Evolutionary conservation across 257 asterid genomes (phyloP).

Genomic region (Galeopsis tetrahit): DNA sequence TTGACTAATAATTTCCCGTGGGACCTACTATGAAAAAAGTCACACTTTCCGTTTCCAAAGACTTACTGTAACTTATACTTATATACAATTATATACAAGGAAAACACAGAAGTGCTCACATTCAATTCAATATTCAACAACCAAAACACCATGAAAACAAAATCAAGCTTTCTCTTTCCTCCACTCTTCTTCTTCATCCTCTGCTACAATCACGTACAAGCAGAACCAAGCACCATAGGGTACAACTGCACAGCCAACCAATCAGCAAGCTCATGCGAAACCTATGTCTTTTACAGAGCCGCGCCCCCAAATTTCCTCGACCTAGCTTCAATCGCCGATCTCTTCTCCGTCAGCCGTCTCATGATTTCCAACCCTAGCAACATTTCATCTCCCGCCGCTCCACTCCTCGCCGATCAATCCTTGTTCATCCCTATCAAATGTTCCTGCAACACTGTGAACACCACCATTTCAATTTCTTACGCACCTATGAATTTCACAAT

Average conservation of each 20-base stretch:
- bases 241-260: constrained; percentile 57
- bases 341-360: constrained; percentile 77
- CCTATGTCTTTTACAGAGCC: constrained; percentile 77
- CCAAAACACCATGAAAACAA: constrained; percentile 31
- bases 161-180: constrained; percentile 13
- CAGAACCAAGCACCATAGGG: constrained; percentile 66
- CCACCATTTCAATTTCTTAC: constrained; percentile 59
- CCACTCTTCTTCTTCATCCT: constrained; percentile 26
- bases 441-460: constrained; percentile 69
- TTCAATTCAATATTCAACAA: neutral
- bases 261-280: constrained; percentile 57
- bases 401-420: constrained; percentile 57
- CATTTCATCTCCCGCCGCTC: constrained; percentile 50
- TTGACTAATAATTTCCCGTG: constrained; percentile 36
- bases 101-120: no score
- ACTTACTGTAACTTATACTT: no score
- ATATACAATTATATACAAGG: no score
- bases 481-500: constrained; percentile 59
- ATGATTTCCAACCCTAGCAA: constrained; percentile 73
- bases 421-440: constrained; percentile 74
- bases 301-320: constrained; percentile 60
- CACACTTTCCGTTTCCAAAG: neutral
- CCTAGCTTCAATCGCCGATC: constrained; percentile 78
- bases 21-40: constrained; percentile 34
- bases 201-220: constrained; percentile 40